Percentiles rank a stretch among this genome's conserved stretches.
These are phyloP conservation scores for Lachancea thermotolerans DNA, from an alignment of 805 yeast genomes.

Conservation along the genomic window DNA sequence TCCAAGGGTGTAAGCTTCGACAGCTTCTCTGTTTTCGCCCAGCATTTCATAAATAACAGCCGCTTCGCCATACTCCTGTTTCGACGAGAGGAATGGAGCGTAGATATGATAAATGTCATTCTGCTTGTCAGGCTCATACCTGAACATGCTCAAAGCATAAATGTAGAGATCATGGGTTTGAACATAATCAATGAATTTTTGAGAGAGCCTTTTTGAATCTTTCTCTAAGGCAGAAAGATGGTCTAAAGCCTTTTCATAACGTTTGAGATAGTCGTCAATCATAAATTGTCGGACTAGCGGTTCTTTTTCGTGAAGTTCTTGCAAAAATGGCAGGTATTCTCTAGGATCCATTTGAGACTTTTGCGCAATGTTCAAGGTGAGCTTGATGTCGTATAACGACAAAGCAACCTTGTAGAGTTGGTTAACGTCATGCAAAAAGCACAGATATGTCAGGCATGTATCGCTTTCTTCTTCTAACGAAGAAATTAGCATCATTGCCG, in stretches of 20 bases:
- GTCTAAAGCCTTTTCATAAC: slow-evolving; percentile 58
- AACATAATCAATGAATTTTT: slow-evolving; percentile 64
- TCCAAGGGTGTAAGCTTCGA: slow-evolving; percentile 61
- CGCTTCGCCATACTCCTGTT: slow-evolving; percentile 62
- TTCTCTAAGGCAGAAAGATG: slow-evolving; percentile 49
- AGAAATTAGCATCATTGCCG: slow-evolving; percentile 63
- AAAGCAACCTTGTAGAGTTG: slow-evolving; percentile 71
- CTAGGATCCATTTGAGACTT: slow-evolving; percentile 97
- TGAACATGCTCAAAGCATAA: slow-evolving; percentile 57
- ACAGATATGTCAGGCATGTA: slow-evolving; percentile 69
- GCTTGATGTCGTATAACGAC: slow-evolving; percentile 72
- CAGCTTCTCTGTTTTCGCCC: slow-evolving; percentile 48
- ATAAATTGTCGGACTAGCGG: slow-evolving; percentile 62
- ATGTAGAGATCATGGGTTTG: slow-evolving; percentile 63
- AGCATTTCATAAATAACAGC: slow-evolving; percentile 73
- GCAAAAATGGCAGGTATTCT: slow-evolving; percentile 90
- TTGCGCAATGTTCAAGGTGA: slow-evolving; percentile 83
- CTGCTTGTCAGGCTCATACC: slow-evolving; percentile 49
- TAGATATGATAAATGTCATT: slow-evolving; percentile 48
- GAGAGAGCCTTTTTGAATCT: slow-evolving; percentile 32
- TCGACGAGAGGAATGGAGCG: slow-evolving; percentile 54
- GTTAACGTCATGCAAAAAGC: slow-evolving; percentile 87
- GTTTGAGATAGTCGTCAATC: slow-evolving; percentile 73
- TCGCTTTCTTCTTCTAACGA: slow-evolving; percentile 46
- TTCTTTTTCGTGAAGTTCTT: slow-evolving; percentile 61